Evolutionary conservation across 1,139 yeast species (phyloP).

Genomic region (Sugiyamaella xylanicola): DNA sequence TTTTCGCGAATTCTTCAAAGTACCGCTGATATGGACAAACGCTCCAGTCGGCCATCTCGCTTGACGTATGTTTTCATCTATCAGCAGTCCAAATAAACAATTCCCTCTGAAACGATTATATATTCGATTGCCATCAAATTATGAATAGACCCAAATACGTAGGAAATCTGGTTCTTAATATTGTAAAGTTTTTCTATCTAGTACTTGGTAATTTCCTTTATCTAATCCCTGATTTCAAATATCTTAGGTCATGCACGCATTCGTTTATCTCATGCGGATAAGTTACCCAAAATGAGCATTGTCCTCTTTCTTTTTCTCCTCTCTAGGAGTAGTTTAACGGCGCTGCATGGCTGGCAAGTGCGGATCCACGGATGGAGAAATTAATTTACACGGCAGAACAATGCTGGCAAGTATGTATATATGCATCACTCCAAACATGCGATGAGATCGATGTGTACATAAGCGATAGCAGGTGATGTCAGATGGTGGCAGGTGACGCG

Average conservation of each 20-base stretch:
- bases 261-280: constrained; percentile 8
- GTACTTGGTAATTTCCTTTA: not conserved
- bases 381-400: not conserved
- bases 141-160: too few relatives aligned
- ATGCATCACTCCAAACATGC: not conserved
- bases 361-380: not conserved
- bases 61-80: not conserved
- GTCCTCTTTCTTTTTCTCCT: not conserved
- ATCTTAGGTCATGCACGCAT: not conserved
- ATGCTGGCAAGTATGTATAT: not conserved
- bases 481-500: too few relatives aligned
- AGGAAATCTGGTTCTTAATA: too few relatives aligned
- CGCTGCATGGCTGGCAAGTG: too few relatives aligned
- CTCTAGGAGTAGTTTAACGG: constrained; percentile 12
- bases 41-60: constrained; percentile 22
- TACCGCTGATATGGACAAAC: constrained; percentile 28
- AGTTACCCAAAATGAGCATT: constrained; percentile 6
- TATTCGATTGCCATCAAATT: not conserved
- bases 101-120: not conserved
- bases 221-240: constrained; percentile 7
- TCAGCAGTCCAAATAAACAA: not conserved
- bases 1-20: constrained; percentile 23
- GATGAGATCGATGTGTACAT: not conserved
- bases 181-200: not conserved
- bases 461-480: not conserved